Percentiles rank a stretch among this genome's conserved stretches.
These are phyloP conservation scores for Saturnispora dispora DNA, from an alignment of 805 yeast species.

Conservation along the genomic window DNA sequence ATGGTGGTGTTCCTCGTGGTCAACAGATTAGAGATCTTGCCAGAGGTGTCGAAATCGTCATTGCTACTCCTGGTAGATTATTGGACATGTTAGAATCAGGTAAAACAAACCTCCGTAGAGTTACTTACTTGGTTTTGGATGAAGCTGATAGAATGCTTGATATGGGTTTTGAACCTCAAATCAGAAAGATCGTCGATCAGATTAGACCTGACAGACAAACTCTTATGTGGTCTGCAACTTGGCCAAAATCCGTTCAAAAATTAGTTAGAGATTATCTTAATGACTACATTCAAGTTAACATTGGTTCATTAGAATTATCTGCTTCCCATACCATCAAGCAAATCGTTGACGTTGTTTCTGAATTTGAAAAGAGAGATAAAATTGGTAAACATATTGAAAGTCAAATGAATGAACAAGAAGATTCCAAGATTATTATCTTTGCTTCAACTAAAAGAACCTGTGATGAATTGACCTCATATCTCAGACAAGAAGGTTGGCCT, in stretches of 20 bases:
- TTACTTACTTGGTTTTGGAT: conserved; percentile 92
- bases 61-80: conserved; percentile 98
- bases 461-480: conserved; percentile 85
- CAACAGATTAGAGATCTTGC: conserved; percentile 93
- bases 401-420: conserved; percentile 61
- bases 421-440: conserved; percentile 71
- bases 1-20: conserved; percentile 99
- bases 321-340: conserved; percentile 97
- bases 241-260: conserved; percentile 97
- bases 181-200: conserved; percentile 90
- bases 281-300: conserved; percentile 92
- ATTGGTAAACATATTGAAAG: conserved; percentile 72
- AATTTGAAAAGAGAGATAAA: conserved; percentile 91
- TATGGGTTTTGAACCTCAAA: conserved; percentile 99
- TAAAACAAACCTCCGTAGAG: conserved; percentile 91
- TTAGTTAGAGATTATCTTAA: conserved; percentile 84
- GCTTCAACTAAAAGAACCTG: conserved; percentile 98
- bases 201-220: conserved; percentile 99
- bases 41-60: conserved; percentile 90
- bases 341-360: conserved; percentile 81
- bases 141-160: conserved; percentile 99
- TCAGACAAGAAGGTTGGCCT: conserved; percentile 97
- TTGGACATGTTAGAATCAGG: conserved; percentile 95
- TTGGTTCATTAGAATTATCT: conserved; percentile 91
- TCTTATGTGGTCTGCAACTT: conserved; percentile 99